phyloP scores from a whole-genome alignment of 1,284 basidiomycete species.

The Rhodofomes roseus region DNA sequence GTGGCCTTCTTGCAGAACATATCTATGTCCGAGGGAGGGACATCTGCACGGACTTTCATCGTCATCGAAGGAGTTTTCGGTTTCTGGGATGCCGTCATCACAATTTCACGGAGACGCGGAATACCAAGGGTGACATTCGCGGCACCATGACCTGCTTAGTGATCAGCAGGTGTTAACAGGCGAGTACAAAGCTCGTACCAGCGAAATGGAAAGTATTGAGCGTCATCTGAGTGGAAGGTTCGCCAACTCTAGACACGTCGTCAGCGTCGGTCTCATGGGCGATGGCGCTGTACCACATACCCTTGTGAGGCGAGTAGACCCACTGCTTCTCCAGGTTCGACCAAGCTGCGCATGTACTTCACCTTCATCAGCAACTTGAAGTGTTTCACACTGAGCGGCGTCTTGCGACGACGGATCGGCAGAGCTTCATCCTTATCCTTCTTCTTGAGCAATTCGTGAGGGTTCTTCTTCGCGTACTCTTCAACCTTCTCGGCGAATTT shows the following conservation, averaged over 20 bases:
- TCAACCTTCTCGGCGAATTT: constrained; percentile 83
- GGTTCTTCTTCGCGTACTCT: constrained; percentile 80
- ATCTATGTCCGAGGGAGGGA: constrained; percentile 58
- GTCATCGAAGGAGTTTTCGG: constrained; percentile 99
- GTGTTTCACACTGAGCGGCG: constrained; percentile 50
- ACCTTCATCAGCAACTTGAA: constrained; percentile 85
- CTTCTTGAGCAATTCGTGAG: constrained; percentile 66
- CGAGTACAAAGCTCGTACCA: constrained; percentile 43
- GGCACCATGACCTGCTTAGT: constrained; percentile 83
- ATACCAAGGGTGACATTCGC: constrained; percentile 99
- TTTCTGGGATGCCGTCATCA: constrained; percentile 97
- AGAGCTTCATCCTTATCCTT: constrained; percentile 43
- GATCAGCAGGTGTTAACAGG: constrained; percentile 8
- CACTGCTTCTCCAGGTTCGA: constrained; percentile 97
- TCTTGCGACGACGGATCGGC: constrained; percentile 43
- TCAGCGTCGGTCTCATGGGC: constrained; percentile 4
- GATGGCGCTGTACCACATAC: constrained; percentile 34
- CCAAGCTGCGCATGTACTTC: constrained; percentile 90
- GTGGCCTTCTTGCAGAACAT: constrained; percentile 91
- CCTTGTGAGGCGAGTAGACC: constrained; percentile 98
- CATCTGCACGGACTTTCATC: constrained; percentile 64
- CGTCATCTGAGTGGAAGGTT: constrained; percentile 99
- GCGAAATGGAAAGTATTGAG: constrained; percentile 99
- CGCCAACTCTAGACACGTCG: constrained; percentile 71
- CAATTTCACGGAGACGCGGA: constrained; percentile 96